Base-by-base conservation (phyloP, 2,329 filamentous ascomycete species). In the Phyllosticta capitalensis region DNA sequence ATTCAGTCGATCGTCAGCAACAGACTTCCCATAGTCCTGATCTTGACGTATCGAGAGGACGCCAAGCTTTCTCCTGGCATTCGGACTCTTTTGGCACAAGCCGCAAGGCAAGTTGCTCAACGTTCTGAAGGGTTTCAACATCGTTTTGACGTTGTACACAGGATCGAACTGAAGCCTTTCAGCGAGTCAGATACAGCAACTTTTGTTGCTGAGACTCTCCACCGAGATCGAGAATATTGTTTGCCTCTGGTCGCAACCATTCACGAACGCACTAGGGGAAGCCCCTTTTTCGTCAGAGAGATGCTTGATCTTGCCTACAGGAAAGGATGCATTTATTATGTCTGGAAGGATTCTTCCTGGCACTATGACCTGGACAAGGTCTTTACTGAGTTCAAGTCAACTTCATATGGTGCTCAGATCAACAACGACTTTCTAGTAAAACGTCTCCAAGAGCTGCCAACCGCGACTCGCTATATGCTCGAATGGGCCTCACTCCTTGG, bases 261-360 rank as follows among this genome's bases (percentile, higher is more conserved):
- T 5, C 89, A 95, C 70, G 91, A 92, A 67, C 95, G 94, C 74
- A 92, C 89, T 9, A 83, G 83, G 24, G 92, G 92, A 1, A 96
- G 95, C 63, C 87, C 91, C 0, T 96, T 96, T 67, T 95, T 94
- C 67, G 88, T 96, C 71, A 82, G 90, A 59, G 90, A 96, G 73
- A 95, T 96, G 82, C 81, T 96, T 4, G 89, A 89, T 67, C 87
- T 88, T 2, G 95, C 90, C 69, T 86, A 95, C 70, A 84, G 89
- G 49, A 94, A 90, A 68, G 87, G 87, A 65, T 95, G 89, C 70
- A 88, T 96, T 55, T 95, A 86, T 83, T 96, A 95, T 72, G 90
- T 91, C 63, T 96, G 94, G 79, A 85, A 85, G 65, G 83, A 87
- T 64, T 89, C 85, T 53, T 81, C 82, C 52, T 97, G 92, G 92